Evolutionary conservation across 1,284 basidiomycete genomes (phyloP), one percentile per base, ranked within the genome.

Genomic region (Rugosomyces carneus): DNA sequence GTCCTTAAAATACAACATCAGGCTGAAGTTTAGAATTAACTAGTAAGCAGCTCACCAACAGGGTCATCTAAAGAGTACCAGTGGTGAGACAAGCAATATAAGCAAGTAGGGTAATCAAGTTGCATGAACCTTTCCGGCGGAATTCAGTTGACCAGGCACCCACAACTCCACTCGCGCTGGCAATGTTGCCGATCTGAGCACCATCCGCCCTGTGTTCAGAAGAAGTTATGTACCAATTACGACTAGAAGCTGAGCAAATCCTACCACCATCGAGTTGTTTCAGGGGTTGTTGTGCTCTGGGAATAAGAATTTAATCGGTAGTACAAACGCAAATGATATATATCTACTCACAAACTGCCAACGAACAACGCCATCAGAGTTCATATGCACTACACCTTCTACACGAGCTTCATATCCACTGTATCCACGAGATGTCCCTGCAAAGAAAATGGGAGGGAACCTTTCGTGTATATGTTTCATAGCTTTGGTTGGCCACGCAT

Each of bases 61-160:
- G 80, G 80, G 57, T 83, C 80, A 41, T 73, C 80, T 80, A 37
- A 44, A 38, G 40, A 18, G 27, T 24, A 45, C 5, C 6, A 35
- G 38, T 38, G 29, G 46, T 54, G 15, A 53, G 47, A 10, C 15
- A 24, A 29, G 10, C 27, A 3, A n/a, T n/a, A 19, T 9, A 24
- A 43, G 1, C 4, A 26, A 5, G 10, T 18, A n/a, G n/a, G 9
- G 21, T 23, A 11, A 34, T 5, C n/a, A n/a, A 24, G 15, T 21
- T 29, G 46, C 26, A 55, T 65, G 35, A 44, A 80, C 81, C 78
- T 53, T 71, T 69, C 39, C 77, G 74, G 52, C 84, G 82, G 47
- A 65, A 57, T 10, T 71, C 73, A 3, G 80, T 79, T 2, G 78
- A 77, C 82, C 82, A 87, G 8, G 75, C 69, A 3, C 84, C 82